Conservation (phyloP, 176 grass and related monocot species). For the Dendrocalamus sinicus region DNA sequence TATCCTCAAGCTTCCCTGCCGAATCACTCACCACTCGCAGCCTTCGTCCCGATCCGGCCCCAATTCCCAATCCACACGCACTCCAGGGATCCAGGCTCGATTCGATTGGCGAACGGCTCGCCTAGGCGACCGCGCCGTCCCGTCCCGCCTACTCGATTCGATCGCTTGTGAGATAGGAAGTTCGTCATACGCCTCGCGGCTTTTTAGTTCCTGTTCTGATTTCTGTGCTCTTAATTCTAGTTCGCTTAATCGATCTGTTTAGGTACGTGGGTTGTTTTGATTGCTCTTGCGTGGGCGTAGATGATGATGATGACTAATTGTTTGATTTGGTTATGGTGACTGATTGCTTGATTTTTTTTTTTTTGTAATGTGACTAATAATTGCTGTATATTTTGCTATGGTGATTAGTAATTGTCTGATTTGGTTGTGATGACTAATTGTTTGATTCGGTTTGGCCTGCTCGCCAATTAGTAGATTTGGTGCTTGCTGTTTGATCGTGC, state of each 20-base stretch:
- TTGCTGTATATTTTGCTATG: neutral
- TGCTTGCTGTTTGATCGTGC: neutral
- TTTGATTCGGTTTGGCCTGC: neutral
- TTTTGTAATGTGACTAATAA: neutral
- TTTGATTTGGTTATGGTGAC: slow-evolving; percentile 10
- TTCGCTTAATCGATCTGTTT: slow-evolving; percentile 15
- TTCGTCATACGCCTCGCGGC: slow-evolving; percentile 60
- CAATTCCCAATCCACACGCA: neutral
- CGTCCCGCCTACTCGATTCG: slow-evolving; percentile 41
- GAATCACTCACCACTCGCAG: neutral
- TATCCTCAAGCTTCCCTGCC: neutral
- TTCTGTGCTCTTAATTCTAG: slow-evolving; percentile 9
- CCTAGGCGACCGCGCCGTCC: slow-evolving; percentile 17
- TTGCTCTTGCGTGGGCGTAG: neutral
- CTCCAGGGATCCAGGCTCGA: slow-evolving; percentile 31
- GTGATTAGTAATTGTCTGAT: slow-evolving; percentile 3
- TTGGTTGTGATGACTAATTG: neutral
- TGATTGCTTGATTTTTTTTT: neutral
- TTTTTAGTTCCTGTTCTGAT: slow-evolving; percentile 29
- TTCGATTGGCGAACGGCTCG: neutral
- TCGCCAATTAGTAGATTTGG: neutral
- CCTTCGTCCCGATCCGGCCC: neutral
- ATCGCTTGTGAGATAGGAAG: slow-evolving; percentile 55
- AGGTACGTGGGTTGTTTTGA: slow-evolving; percentile 30
- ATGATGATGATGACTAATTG: neutral